These are phyloP conservation scores for Lasiosphaeria hispida DNA, from an alignment of 495 filamentous ascomycete genomes.

Conservation along the genomic window DNA sequence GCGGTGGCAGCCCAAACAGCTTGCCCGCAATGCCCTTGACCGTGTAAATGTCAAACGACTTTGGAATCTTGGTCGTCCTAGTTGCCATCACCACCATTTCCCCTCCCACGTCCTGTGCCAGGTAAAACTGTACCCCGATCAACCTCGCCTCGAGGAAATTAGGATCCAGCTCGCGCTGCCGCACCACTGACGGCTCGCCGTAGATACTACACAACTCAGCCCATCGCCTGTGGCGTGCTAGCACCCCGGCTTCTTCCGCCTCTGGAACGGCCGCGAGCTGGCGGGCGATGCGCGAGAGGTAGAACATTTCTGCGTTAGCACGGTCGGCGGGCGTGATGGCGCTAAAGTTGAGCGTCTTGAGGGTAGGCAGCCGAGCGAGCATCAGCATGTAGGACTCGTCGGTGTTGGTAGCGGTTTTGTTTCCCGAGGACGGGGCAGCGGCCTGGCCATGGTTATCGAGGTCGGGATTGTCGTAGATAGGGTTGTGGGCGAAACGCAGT, in stretches of 20 bases:
- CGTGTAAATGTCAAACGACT: slow-evolving; percentile 71
- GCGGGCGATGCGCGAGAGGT: slow-evolving; percentile 74
- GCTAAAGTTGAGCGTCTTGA: slow-evolving; percentile 76
- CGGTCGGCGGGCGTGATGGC: slow-evolving; percentile 69
- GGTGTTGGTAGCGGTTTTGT: slow-evolving; percentile 36
- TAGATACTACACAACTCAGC: slow-evolving; percentile 68
- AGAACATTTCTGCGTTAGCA: slow-evolving; percentile 86
- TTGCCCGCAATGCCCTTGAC: slow-evolving; percentile 75
- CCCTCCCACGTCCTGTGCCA: slow-evolving; percentile 4
- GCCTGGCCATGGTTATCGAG: slow-evolving; percentile 24
- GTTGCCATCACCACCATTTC: slow-evolving; percentile 15
- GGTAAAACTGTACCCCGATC: slow-evolving; percentile 60
- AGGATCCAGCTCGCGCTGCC: slow-evolving; percentile 55
- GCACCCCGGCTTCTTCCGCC: slow-evolving; percentile 50
- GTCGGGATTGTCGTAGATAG: slow-evolving; percentile 64
- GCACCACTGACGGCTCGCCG: slow-evolving; percentile 59
- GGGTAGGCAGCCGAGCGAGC: slow-evolving; percentile 66
- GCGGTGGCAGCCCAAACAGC: slow-evolving; percentile 62
- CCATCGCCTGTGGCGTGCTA: slow-evolving; percentile 66
- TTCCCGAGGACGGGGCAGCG: slow-evolving; percentile 29
- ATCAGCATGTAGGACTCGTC: slow-evolving; percentile 79
- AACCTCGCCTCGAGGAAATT: slow-evolving; percentile 71
- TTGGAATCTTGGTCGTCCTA: slow-evolving; percentile 55
- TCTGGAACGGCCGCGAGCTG: slow-evolving; percentile 63
- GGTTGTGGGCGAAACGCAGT: slow-evolving; percentile 80